Base-by-base conservation (phyloP, 2,329 filamentous ascomycete species). In the Chrysoporthe cubensis region DNA sequence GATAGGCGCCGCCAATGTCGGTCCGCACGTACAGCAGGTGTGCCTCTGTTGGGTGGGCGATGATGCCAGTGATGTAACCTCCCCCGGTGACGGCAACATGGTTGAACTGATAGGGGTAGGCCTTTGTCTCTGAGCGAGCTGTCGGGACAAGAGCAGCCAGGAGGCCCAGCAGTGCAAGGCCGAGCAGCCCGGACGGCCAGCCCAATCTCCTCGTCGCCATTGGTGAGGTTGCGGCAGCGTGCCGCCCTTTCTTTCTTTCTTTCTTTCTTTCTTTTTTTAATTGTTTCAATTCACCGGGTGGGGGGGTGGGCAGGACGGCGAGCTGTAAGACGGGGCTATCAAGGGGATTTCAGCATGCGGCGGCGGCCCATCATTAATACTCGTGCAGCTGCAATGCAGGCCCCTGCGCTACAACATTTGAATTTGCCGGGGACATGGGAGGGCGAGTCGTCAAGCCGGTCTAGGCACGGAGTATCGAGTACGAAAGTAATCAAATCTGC, bases 71-170 rank as follows among this genome's bases (percentile, higher is more conserved):
- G 37, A 66, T 62, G 46, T 61, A 66, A 1, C 59, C 65, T 46
- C 65, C 59, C 11, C 59, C 65, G 3, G 65, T 66, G 16, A 66
- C 57, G 43, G 65, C 59, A 26, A 62, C 58, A 32, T 66, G 65
- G 26, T 62, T 62, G 18, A 62, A 62, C 50, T 66, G 48, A 40
- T 66, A 66, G 4, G 64, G 64, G 44, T 62, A 66, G 37, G 14
- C 26, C n/a, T 37, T n/a, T 37, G 64, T 66, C 5, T 11, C 34
- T 37, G 64, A 57, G 40, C 9, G 48, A 37, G 32, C 58, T 6
- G 37, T 6, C 1, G 46, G 46, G 8, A 62, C 2, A 4, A 57
- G 18, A 16, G 46, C 50, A 4, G 46, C 16, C 2, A 56, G n/a
- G 14, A 66, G 34, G 3, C 18, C 16, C 13, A 58, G 48, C 8